These are phyloP conservation scores for Penicillium aurantiogriseum DNA, from an alignment of 2,329 filamentous ascomycete genomes.

Conservation along the genomic window DNA sequence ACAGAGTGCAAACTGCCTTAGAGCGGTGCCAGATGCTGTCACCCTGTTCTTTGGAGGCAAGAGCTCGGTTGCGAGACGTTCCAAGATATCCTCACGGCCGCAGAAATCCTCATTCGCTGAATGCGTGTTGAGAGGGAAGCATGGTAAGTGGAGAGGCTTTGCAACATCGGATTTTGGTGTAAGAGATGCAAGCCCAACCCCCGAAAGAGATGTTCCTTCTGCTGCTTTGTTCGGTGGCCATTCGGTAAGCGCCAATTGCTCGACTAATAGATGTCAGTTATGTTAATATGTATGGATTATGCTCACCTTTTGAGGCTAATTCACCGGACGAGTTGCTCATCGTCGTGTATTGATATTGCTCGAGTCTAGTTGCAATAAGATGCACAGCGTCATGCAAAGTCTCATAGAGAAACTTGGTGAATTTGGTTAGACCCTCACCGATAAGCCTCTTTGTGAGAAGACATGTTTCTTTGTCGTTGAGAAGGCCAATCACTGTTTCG, in stretches of 20 bases:
- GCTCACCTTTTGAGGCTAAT: conserved; percentile 22
- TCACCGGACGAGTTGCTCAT: conserved; percentile 2
- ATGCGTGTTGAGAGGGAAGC: neutral
- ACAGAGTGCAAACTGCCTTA: conserved; percentile 25
- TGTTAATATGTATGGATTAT: too few relatives aligned
- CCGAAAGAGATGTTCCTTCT: neutral
- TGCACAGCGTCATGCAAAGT: neutral
- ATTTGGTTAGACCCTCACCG: neutral
- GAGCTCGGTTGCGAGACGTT: conserved; percentile 20
- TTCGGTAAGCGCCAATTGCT: neutral
- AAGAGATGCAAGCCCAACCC: neutral
- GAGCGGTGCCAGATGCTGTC: conserved; percentile 5
- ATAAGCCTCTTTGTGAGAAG: neutral
- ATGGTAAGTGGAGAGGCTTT: neutral
- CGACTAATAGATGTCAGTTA: too few relatives aligned
- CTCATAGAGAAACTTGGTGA: neutral
- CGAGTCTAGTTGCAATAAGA: conserved; percentile 15
- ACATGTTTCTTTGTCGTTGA: neutral
- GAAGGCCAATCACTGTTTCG: neutral
- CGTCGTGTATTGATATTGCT: neutral
- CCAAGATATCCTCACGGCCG: conserved; percentile 23
- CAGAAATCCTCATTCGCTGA: conserved; percentile 19
- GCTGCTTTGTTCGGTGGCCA: neutral
- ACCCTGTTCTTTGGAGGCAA: conserved; percentile 18
- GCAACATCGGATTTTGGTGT: neutral